Evolutionary conservation across 2,329 filamentous ascomycete genomes (phyloP).

Genomic region (Botrytis squamosa): DNA sequence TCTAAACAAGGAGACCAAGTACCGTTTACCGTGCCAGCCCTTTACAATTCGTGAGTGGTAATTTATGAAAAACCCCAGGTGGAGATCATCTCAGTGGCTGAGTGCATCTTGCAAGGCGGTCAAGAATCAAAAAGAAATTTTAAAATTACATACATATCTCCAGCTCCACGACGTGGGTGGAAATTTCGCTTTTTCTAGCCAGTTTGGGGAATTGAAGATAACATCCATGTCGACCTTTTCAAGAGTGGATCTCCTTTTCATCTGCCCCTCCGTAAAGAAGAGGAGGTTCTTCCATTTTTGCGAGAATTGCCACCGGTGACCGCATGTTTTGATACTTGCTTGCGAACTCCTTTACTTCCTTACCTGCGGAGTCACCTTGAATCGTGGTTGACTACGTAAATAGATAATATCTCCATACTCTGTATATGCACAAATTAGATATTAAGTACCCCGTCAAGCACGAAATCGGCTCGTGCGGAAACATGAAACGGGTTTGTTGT

Average conservation of each 20-base stretch:
- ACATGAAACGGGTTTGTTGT: conserved; percentile 10
- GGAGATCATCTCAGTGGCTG: conserved; percentile 11
- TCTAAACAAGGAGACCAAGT: not conserved
- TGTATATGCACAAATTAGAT: not conserved
- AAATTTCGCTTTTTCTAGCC: conserved; percentile 1
- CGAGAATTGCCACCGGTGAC: conserved; percentile 5
- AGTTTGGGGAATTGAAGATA: not conserved
- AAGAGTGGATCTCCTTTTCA: conserved; percentile 1
- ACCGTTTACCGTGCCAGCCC: not conserved
- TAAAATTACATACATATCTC: conserved; percentile 5
- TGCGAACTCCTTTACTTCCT: not conserved
- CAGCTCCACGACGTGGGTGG: not conserved
- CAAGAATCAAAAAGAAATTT: not conserved
- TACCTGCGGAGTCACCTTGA: not conserved
- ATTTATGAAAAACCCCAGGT: conserved; percentile 7
- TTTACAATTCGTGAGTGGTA: not conserved
- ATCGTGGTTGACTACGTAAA: not conserved
- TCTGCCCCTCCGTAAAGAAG: conserved; percentile 7
- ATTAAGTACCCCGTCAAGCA: not conserved
- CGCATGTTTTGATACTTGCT: not conserved
- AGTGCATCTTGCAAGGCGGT: conserved; percentile 3
- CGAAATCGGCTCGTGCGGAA: not conserved
- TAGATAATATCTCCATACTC: not conserved
- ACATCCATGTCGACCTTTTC: not conserved
- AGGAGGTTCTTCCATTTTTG: not conserved